A percentile compares a stretch with the other conserved stretches of the same genome.
Conservation (phyloP, 441 rosid genomes). For the Erodium texanum region DNA sequence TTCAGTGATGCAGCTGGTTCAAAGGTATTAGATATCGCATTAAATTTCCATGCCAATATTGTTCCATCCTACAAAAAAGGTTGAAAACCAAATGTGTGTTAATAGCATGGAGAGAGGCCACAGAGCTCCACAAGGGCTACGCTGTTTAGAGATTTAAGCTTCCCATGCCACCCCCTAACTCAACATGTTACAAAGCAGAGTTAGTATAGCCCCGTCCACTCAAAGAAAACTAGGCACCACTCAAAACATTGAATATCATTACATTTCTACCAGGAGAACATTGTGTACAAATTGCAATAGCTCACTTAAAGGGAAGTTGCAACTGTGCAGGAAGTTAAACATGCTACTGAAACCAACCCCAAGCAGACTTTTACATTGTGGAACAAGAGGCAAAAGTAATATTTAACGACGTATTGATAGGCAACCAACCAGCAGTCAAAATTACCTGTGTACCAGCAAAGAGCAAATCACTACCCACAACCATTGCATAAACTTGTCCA, state of each 20-base stretch:
- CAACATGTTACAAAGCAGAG: neutral
- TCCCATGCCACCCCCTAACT: neutral
- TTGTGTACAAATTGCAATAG: too few species aligned
- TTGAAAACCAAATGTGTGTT: neutral
- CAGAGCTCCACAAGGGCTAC: neutral
- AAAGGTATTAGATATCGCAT: conserved; percentile 50
- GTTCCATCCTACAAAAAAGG: conserved; percentile 63
- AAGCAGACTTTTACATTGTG: neutral
- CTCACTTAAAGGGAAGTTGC: too few species aligned
- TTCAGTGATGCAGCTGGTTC: conserved; percentile 75
- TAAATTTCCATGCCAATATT: conserved; percentile 85
- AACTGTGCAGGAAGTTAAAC: too few species aligned
- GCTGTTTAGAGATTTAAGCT: neutral
- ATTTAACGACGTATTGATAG: neutral
- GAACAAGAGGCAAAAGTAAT: neutral
- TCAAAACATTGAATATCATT: too few species aligned
- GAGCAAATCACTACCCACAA: conserved; percentile 73
- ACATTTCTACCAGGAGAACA: too few species aligned
- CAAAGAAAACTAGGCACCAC: too few species aligned
- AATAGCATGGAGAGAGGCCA: too few species aligned
- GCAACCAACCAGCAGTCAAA: neutral
- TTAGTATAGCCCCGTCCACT: too few species aligned
- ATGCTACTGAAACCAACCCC: neutral
- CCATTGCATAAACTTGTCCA: conserved; percentile 90
- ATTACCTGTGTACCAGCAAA: conserved; percentile 90